A percentile compares a stretch with the other conserved stretches of the same genome.
phyloP scores from a whole-genome alignment of 2,329 filamentous ascomycete genomes.

The Xylaria sp. region DNA sequence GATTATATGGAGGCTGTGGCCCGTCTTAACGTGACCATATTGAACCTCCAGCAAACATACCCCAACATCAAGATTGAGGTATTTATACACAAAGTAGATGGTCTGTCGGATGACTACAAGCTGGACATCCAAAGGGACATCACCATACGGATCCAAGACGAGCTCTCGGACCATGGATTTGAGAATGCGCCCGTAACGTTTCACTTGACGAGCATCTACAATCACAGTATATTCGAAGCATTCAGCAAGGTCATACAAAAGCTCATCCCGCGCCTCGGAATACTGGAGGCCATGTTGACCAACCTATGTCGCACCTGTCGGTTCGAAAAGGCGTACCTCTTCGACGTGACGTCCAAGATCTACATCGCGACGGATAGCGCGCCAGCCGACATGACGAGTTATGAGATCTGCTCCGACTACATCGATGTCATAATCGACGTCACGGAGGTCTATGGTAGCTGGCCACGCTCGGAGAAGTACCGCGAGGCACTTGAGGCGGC shows the following conservation, averaged over 20 bases:
- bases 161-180: conserved; percentile 90
- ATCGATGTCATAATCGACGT: conserved; percentile 99
- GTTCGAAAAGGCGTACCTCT: conserved; percentile 98
- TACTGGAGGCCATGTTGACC: conserved; percentile 92
- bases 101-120: conserved; percentile 96
- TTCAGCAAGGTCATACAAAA: conserved; percentile 99
- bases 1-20: conserved; percentile 94
- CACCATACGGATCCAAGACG: conserved; percentile 94
- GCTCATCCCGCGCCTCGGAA: conserved; percentile 90
- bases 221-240: conserved; percentile 97
- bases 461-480: conserved; percentile 67
- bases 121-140: conserved; percentile 97
- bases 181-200: conserved; percentile 95
- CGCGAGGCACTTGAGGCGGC: conserved; percentile 67
- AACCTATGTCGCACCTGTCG: conserved; percentile 92
- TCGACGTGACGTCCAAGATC: conserved; percentile 97
- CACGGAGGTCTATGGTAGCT: conserved; percentile 91
- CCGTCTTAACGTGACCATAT: conserved; percentile 86
- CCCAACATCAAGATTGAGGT: conserved; percentile 97
- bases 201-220: conserved; percentile 97
- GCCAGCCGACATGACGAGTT: conserved; percentile 92
- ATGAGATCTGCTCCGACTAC: conserved; percentile 98
- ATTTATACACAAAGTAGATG: conserved; percentile 99
- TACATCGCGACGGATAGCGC: conserved; percentile 97
- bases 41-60: conserved; percentile 88